Percentiles rank a stretch among this genome's conserved stretches.
These are phyloP conservation scores for Colletotrichum graminicola DNA, from an alignment of 2,329 filamentous ascomycete genomes.

Conservation along the genomic window DNA sequence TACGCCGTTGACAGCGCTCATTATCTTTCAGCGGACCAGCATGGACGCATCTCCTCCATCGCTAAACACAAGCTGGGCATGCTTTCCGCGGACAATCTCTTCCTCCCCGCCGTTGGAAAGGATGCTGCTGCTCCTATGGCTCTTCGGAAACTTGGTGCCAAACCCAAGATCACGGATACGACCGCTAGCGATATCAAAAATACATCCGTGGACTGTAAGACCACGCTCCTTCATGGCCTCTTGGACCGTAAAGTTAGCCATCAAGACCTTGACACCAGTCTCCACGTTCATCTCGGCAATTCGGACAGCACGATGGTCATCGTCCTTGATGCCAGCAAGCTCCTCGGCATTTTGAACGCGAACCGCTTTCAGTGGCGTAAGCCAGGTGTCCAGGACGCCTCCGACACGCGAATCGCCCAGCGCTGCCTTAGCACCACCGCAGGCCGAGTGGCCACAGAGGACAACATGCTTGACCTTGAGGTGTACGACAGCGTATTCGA, in stretches of 20 bases:
- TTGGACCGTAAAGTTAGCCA: slow-evolving; percentile 76
- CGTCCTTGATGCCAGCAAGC: slow-evolving; percentile 66
- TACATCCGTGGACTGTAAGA: slow-evolving; percentile 80
- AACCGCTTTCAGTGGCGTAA: slow-evolving; percentile 63
- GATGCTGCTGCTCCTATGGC: slow-evolving; percentile 28
- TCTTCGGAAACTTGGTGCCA: slow-evolving; percentile 50
- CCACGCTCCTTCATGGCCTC: slow-evolving; percentile 79
- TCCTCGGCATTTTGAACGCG: slow-evolving; percentile 64
- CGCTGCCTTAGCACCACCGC: slow-evolving; percentile 75
- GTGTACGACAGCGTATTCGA: slow-evolving; percentile 82
- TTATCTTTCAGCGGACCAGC: slow-evolving; percentile 44
- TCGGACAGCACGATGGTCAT: slow-evolving; percentile 66
- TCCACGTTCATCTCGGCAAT: slow-evolving; percentile 84
- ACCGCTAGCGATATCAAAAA: slow-evolving; percentile 74
- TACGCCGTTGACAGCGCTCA: not conserved
- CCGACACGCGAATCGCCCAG: slow-evolving; percentile 61
- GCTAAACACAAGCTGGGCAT: slow-evolving; percentile 64
- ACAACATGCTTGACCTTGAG: slow-evolving; percentile 79
- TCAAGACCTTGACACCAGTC: slow-evolving; percentile 74
- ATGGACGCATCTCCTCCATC: slow-evolving; percentile 54
- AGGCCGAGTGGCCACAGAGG: slow-evolving; percentile 76
- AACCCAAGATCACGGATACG: slow-evolving; percentile 62
- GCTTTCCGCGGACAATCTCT: slow-evolving; percentile 60
- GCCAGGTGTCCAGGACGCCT: slow-evolving; percentile 68
- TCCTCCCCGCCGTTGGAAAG: slow-evolving; percentile 40